Conservation (phyloP, 192 early-diverging fungal genomes). For the Coemansia sp. region DNA sequence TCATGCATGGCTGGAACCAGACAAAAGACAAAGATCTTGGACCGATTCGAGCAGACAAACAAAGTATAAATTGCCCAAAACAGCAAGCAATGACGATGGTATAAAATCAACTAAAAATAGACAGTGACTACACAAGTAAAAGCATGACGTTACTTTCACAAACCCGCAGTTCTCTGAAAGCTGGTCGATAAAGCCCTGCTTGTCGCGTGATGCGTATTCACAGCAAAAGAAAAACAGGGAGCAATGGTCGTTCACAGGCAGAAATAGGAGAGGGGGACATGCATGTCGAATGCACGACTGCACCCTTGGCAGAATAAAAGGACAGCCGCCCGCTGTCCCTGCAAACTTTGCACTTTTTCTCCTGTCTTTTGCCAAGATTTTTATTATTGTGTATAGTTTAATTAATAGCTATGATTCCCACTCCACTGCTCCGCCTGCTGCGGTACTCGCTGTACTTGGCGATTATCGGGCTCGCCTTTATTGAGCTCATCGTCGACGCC, state of each 20-base stretch:
- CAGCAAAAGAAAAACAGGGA: not conserved
- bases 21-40: not conserved
- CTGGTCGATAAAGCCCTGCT: no score
- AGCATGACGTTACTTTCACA: no score
- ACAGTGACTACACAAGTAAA: not conserved
- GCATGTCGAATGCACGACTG: not conserved
- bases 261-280: not conserved
- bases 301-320: constrained; percentile 2
- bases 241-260: not conserved
- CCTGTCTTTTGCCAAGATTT: not conserved
- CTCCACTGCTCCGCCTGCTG: constrained; percentile 16
- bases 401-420: constrained; percentile 4
- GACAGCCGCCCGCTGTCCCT: not conserved
- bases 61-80: not conserved
- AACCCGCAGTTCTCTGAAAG: no score
- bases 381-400: constrained; percentile 7
- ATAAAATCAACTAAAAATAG: not conserved
- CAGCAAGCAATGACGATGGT: no score
- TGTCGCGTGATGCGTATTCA: not conserved
- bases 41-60: not conserved
- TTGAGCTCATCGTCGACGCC: constrained; percentile 46
- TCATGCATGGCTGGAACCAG: not conserved
- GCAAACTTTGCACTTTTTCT: not conserved
- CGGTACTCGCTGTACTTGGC: constrained; percentile 39
- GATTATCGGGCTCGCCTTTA: constrained; percentile 23